Percentiles rank a stretch among this genome's conserved stretches.
Evolutionary conservation across 108 stramenopile species (phyloP).

Genomic region (Nitzschia sp.): DNA sequence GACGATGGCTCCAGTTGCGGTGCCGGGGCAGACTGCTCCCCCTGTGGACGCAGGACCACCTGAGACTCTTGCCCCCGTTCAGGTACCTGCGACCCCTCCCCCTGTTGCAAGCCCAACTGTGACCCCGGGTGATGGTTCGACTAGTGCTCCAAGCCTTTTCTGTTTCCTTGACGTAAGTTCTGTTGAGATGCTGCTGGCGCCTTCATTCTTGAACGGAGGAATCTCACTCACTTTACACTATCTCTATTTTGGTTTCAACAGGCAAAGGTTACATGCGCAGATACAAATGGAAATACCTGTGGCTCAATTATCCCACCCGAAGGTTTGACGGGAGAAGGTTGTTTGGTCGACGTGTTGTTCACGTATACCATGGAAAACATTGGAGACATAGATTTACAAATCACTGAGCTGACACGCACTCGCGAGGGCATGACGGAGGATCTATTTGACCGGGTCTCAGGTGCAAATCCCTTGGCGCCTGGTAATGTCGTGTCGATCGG

Average conservation of each 20-base stretch:
- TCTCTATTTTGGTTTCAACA: too few relatives aligned
- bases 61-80: neutral
- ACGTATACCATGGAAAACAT: constrained; percentile 5
- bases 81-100: neutral
- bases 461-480: neutral
- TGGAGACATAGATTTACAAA: neutral
- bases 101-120: neutral
- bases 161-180: neutral
- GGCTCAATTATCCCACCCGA: neutral
- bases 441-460: neutral
- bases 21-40: neutral
- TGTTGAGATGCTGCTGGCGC: too few relatives aligned
- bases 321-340: neutral
- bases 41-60: too few relatives aligned
- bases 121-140: neutral
- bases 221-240: too few relatives aligned
- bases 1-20: too few relatives aligned
- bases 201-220: too few relatives aligned
- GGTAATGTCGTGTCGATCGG: constrained; percentile 3
- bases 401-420: neutral
- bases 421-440: neutral
- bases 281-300: constrained; percentile 4
- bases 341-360: constrained; percentile 1
- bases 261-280: constrained; percentile 11
- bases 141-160: neutral